Conservation (phyloP, 352 stramenopile genomes). For the Pythium sukuiense region DNA sequence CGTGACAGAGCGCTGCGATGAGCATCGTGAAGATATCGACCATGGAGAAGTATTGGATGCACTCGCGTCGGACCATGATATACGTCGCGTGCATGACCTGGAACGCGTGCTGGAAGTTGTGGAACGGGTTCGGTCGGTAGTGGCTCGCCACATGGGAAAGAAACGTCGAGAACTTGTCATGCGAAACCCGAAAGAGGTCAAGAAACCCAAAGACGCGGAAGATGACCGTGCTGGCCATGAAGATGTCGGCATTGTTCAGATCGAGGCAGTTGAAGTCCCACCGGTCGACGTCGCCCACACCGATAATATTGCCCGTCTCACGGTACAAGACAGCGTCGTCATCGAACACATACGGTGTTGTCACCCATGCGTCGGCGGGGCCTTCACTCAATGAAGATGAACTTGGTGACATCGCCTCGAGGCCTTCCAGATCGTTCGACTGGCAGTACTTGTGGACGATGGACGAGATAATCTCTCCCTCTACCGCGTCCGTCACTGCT, state of each 20-base stretch:
- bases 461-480: slow-evolving; percentile 35
- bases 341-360: background rate
- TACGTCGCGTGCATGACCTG: slow-evolving; percentile 54
- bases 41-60: slow-evolving; percentile 55
- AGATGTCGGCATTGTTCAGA: slow-evolving; percentile 25
- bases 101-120: slow-evolving; percentile 81
- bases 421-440: background rate
- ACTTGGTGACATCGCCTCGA: background rate
- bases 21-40: slow-evolving; percentile 78
- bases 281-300: slow-evolving; percentile 49
- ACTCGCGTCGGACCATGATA: slow-evolving; percentile 49
- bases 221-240: slow-evolving; percentile 24
- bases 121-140: slow-evolving; percentile 76
- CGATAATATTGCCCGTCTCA: slow-evolving; percentile 42
- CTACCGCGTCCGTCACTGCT: slow-evolving; percentile 14
- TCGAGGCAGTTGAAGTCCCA: slow-evolving; percentile 51
- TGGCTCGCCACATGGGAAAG: slow-evolving; percentile 45
- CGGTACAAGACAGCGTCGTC: slow-evolving; percentile 11
- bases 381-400: background rate
- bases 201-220: slow-evolving; percentile 39
- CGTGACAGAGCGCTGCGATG: slow-evolving; percentile 70
- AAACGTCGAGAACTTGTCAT: slow-evolving; percentile 40
- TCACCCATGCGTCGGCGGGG: background rate
- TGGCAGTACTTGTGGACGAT: slow-evolving; percentile 40
- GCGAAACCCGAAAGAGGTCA: slow-evolving; percentile 35